Base-by-base conservation (phyloP, 345 rosid genomes). In the Gossypium raimondii region DNA sequence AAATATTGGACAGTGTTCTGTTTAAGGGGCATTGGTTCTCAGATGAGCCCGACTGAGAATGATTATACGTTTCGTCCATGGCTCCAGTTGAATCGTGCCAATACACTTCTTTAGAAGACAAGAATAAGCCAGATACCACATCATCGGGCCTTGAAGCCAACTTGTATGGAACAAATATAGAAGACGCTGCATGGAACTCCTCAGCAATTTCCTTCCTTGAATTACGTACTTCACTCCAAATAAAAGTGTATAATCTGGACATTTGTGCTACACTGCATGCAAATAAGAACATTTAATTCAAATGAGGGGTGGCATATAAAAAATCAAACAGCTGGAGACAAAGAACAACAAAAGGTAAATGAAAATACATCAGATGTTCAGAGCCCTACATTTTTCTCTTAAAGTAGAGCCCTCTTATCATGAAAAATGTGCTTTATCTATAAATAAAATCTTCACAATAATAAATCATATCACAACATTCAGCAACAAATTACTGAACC, bases 1-100 rank as follows among this genome's bases (percentile, higher is more conserved):
- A 95, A 66, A 90, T 78, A 86, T 79, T 77, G 80, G 86, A 83
- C 81, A 95, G 80, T 64, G 87, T 83, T 83, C 88, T 92, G 78
- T 81, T 62, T 47, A 87, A 77, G 64, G 85, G 82, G 17, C 27
- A 38, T 3, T 78, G 73, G 34, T 34, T 67, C 58, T 77, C 83
- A 52, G 81, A 62, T 55, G 76, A 76, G 72, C 83, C 72, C 61
- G 73, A 50, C 64, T 79, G 77, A 58, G 85, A 75, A 73, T 81
- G 79, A 60, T 73, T 78, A 73, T 79, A 82, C 82, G 89, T 81
- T 79, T 78, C 82, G 75, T 89, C 83, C 77, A 85, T 65, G 73
- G 81, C 74, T 72, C 92, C 97, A 76, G 92, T 90, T 67, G 95
- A 83, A 86, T 94, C 97, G 41, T 84, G 81, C 98, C 98, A 94